These are phyloP conservation scores for Kwoniella sp. DNA, from an alignment of 768 basidiomycete genomes.

Conservation along the genomic window DNA sequence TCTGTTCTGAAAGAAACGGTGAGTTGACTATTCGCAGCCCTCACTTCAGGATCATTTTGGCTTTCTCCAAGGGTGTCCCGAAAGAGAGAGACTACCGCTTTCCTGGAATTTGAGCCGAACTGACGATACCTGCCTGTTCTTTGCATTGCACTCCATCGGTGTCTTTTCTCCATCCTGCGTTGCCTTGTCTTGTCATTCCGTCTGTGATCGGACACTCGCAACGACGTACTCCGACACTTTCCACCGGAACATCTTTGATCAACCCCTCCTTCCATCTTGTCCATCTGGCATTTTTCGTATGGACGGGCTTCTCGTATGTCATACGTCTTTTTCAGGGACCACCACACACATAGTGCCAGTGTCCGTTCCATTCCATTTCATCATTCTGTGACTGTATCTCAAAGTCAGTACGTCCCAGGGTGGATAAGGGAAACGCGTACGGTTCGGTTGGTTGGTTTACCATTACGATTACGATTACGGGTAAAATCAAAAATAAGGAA, in stretches of 20 bases:
- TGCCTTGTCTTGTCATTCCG: not conserved
- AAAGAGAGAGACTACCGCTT: not conserved
- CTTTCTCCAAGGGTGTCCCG: not conserved
- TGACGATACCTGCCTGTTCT: not conserved
- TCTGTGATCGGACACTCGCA: not conserved
- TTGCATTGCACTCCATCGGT: not conserved
- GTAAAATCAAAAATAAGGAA: constrained; percentile 11
- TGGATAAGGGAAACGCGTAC: constrained; percentile 3
- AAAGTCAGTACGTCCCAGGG: not conserved
- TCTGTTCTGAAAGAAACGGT: not conserved
- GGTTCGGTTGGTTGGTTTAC: too few species aligned
- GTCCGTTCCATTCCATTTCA: too few species aligned
- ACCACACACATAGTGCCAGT: too few species aligned
- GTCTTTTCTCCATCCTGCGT: not conserved
- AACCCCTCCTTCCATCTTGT: not conserved
- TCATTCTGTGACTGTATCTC: not conserved
- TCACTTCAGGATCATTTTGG: not conserved
- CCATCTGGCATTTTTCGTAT: not conserved
- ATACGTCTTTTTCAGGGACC: not conserved
- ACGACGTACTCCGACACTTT: not conserved
- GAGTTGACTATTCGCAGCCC: not conserved
- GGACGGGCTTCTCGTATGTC: not conserved
- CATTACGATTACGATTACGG: too few species aligned
- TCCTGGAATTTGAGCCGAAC: not conserved
- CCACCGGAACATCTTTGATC: not conserved